A percentile compares a stretch with the other conserved stretches of the same genome.
phyloP scores from a whole-genome alignment of 371 early-diverging fungal genomes.

The Apophysomyces sp. region DNA sequence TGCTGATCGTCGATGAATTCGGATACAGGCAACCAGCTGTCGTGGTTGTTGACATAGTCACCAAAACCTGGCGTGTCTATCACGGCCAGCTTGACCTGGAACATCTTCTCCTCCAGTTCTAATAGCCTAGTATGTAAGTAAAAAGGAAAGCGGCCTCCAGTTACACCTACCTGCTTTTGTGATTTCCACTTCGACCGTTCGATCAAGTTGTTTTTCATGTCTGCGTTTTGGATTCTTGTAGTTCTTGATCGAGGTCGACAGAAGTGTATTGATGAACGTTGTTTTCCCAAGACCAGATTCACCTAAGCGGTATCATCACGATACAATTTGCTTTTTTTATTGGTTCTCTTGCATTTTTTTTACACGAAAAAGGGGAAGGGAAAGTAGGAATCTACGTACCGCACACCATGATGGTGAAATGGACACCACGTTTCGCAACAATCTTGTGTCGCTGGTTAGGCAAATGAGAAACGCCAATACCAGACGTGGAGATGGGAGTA shows the following conservation, averaged over 20 bases:
- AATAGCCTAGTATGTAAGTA: constrained; percentile 1
- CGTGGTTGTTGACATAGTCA: constrained; percentile 75
- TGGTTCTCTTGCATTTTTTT: background rate
- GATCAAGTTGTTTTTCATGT: constrained; percentile 46
- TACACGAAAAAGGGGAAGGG: background rate
- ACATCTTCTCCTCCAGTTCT: constrained; percentile 96
- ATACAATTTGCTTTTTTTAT: background rate
- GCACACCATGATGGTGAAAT: constrained; percentile 96
- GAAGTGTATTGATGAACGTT: constrained; percentile 81
- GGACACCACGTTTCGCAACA: constrained; percentile 86
- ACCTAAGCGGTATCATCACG: constrained; percentile 7
- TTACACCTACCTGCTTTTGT: constrained; percentile 57
- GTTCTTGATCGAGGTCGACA: constrained; percentile 58
- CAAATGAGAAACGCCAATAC: constrained; percentile 95
- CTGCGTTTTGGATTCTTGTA: constrained; percentile 48
- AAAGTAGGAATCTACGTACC: constrained; percentile 56
- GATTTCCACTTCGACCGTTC: constrained; percentile 64
- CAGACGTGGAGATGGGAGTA: constrained; percentile 46
- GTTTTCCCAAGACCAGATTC: constrained; percentile 70
- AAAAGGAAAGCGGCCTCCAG: background rate
- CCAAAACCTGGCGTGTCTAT: constrained; percentile 93
- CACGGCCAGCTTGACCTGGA: constrained; percentile 88
- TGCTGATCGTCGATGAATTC: constrained; percentile 94
- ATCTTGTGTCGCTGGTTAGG: constrained; percentile 97
- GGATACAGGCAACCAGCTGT: constrained; percentile 71